phyloP scores from a whole-genome alignment of 192 early-diverging fungal species.

The Rhizophagus clarus region DNA sequence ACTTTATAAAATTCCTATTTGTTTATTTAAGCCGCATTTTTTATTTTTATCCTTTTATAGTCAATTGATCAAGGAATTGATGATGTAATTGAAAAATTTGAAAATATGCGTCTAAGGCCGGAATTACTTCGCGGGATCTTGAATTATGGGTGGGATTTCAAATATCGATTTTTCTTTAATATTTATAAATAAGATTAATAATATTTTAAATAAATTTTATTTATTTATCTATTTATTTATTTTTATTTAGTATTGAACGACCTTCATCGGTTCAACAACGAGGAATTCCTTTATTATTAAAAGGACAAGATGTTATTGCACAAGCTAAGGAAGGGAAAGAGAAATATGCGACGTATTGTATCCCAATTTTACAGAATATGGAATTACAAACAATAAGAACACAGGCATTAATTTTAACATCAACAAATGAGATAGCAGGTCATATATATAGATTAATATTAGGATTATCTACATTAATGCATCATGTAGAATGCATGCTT shows the following conservation, averaged over 20 bases:
- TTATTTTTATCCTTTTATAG: neutral
- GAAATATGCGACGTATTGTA: conserved; percentile 99
- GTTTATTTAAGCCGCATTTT: neutral
- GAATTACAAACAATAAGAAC: conserved; percentile 75
- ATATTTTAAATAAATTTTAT: no score
- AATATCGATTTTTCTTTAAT: neutral
- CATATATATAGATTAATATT: conserved; percentile 97
- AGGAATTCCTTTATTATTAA: conserved; percentile 94
- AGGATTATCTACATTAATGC: conserved; percentile 94
- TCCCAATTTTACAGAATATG: conserved; percentile 95
- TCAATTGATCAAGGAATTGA: neutral
- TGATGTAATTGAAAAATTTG: neutral
- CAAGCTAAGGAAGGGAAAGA: conserved; percentile 99
- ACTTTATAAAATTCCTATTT: neutral
- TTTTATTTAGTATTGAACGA: conserved; percentile 82
- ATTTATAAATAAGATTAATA: neutral
- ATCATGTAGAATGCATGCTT: conserved; percentile 85
- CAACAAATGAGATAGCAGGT: conserved; percentile 97
- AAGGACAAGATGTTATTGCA: conserved; percentile 97
- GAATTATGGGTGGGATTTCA: neutral
- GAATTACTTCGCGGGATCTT: neutral
- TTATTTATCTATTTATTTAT: neutral
- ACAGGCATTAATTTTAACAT: conserved; percentile 96
- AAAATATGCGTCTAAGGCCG: neutral
- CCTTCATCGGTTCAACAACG: conserved; percentile 97